phyloP scores from a whole-genome alignment of 2,329 filamentous ascomycete species.

The Calycina marina region DNA sequence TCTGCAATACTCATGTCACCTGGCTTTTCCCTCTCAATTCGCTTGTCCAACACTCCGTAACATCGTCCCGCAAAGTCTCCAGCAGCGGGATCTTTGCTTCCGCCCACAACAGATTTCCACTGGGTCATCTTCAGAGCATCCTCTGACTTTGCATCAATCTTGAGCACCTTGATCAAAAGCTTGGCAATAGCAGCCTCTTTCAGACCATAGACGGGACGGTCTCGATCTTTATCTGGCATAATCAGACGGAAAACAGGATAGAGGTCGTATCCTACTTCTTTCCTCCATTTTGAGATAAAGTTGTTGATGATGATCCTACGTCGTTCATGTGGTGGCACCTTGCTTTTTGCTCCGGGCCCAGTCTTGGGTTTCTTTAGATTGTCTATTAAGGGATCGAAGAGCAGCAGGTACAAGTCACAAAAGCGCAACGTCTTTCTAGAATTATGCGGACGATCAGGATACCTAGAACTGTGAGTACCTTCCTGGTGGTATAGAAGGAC shows the following conservation, averaged over 20 bases:
- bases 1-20: conserved; percentile 78
- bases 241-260: conserved; percentile 88
- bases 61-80: conserved; percentile 90
- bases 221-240: conserved; percentile 81
- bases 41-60: conserved; percentile 71
- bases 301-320: conserved; percentile 68
- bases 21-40: conserved; percentile 57
- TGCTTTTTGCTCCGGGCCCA: conserved; percentile 41
- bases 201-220: conserved; percentile 82
- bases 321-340: conserved; percentile 59
- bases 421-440: conserved; percentile 68
- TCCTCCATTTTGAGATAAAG: conserved; percentile 78
- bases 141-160: conserved; percentile 80
- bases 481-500: conserved; percentile 1
- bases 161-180: conserved; percentile 80
- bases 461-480: conserved; percentile 32
- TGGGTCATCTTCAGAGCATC: conserved; percentile 76
- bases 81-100: conserved; percentile 46
- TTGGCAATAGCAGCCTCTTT: conserved; percentile 89
- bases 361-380: conserved; percentile 53
- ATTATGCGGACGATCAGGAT: conserved; percentile 72
- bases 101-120: conserved; percentile 79
- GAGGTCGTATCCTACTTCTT: conserved; percentile 80
- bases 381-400: conserved; percentile 71
- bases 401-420: conserved; percentile 56